A percentile compares a stretch with the other conserved stretches of the same genome.
phyloP scores from a whole-genome alignment of 2,329 filamentous ascomycete genomes.

The Cladobotryum mycophilum region DNA sequence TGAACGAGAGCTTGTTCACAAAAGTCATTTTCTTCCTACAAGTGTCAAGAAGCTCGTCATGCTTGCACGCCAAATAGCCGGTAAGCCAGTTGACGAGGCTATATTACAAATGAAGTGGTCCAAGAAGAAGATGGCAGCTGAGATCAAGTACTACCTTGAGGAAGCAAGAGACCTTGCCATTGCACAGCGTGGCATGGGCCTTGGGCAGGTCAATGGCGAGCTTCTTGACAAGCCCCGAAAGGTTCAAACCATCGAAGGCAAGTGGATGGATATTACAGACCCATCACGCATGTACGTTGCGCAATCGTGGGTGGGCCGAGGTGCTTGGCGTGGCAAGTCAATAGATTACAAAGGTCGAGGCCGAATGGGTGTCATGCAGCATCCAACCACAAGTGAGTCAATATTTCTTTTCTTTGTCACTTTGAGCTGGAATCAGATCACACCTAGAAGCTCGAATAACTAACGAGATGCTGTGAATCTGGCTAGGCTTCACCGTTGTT shows the following conservation, averaged over 20 bases:
- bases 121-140: conserved; percentile 83
- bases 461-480: neutral
- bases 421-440: neutral
- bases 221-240: conserved; percentile 34
- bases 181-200: conserved; percentile 76
- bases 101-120: conserved; percentile 92
- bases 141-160: conserved; percentile 73
- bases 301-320: conserved; percentile 86
- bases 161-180: conserved; percentile 77
- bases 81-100: conserved; percentile 90
- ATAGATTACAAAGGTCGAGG: conserved; percentile 73
- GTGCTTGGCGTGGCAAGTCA: conserved; percentile 50
- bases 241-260: conserved; percentile 70
- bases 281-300: conserved; percentile 82
- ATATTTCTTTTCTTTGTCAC: neutral
- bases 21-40: conserved; percentile 71
- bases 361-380: conserved; percentile 58
- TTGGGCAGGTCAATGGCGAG: conserved; percentile 44
- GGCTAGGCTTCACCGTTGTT: conserved; percentile 64
- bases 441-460: neutral
- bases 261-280: conserved; percentile 63
- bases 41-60: conserved; percentile 87
- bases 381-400: conserved; percentile 70
- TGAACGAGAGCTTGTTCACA: conserved; percentile 49
- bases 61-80: conserved; percentile 79